phyloP scores from a whole-genome alignment of 2,329 filamentous ascomycete species.

The Trichoderma sp. region DNA sequence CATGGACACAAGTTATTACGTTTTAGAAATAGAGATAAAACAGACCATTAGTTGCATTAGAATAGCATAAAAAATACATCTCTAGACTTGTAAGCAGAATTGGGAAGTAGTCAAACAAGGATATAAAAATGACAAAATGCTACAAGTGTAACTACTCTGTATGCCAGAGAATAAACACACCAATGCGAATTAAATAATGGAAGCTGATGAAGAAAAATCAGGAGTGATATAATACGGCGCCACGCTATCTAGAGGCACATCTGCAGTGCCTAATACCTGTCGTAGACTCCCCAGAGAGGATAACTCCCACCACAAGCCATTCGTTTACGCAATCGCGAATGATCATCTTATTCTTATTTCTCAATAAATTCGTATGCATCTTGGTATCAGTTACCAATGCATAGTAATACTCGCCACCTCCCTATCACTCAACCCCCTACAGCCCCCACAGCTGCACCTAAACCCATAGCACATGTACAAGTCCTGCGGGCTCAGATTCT shows the following conservation, averaged over 20 bases:
- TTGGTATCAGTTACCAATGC: not conserved
- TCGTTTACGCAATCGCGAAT: not conserved
- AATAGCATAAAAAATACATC: not conserved
- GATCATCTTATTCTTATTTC: not conserved
- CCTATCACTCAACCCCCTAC: slow-evolving; percentile 30
- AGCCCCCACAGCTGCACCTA: slow-evolving; percentile 49
- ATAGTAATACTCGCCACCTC: not conserved
- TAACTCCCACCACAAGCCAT: not conserved
- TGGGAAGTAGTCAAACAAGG: not conserved
- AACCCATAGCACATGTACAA: slow-evolving; percentile 51
- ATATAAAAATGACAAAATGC: not conserved
- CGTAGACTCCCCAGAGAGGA: not conserved
- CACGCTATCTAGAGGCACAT: not conserved
- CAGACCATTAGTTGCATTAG: too few species aligned
- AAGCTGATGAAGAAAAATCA: not conserved
- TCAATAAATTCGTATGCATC: not conserved
- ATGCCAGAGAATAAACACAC: not conserved
- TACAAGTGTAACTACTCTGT: not conserved
- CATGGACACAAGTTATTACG: fast-evolving
- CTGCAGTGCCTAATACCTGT: fast-evolving
- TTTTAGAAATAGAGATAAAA: not conserved
- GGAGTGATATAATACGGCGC: not conserved
- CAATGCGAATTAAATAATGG: not conserved
- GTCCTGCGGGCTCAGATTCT: slow-evolving; percentile 30
- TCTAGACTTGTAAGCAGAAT: not conserved